Evolutionary conservation across 2,329 filamentous ascomycete species (phyloP).

Genomic region (Venturia aucupariae): DNA sequence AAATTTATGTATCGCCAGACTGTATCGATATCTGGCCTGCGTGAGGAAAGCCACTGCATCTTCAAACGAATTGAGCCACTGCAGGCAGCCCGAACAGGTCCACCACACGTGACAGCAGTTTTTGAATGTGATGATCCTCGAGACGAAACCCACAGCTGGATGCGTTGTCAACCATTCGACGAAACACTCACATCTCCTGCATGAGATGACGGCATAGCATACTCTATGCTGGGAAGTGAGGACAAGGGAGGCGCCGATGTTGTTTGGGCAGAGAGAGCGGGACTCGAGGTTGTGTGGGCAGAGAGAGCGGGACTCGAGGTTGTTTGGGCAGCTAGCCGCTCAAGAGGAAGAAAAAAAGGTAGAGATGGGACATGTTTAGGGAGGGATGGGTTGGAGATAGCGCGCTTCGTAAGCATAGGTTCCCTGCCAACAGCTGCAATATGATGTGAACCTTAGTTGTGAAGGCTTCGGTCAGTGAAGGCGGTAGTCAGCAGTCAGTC

Average conservation of each 20-base stretch:
- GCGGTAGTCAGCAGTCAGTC: no score
- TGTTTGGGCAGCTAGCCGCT: background rate
- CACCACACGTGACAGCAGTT: background rate
- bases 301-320: background rate
- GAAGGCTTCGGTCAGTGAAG: background rate
- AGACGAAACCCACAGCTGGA: background rate
- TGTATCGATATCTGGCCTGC: no score
- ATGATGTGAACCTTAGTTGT: background rate
- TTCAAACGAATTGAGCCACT: no score
- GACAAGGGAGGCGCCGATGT: background rate
- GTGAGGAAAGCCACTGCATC: no score
- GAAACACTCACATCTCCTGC: background rate
- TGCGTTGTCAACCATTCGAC: background rate
- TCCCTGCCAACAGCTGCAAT: background rate
- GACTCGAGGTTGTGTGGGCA: background rate
- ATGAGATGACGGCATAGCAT: constrained; percentile 1
- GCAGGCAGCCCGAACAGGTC: background rate
- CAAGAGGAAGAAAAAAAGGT: background rate
- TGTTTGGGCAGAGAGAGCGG: background rate
- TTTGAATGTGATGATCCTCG: background rate
- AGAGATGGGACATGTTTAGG: background rate
- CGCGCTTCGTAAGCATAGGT: background rate
- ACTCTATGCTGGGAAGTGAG: background rate
- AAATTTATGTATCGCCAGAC: no score
- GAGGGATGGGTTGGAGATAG: background rate